Conservation (phyloP, 108 stramenopile genomes). For the Bacterosira constricta region DNA sequence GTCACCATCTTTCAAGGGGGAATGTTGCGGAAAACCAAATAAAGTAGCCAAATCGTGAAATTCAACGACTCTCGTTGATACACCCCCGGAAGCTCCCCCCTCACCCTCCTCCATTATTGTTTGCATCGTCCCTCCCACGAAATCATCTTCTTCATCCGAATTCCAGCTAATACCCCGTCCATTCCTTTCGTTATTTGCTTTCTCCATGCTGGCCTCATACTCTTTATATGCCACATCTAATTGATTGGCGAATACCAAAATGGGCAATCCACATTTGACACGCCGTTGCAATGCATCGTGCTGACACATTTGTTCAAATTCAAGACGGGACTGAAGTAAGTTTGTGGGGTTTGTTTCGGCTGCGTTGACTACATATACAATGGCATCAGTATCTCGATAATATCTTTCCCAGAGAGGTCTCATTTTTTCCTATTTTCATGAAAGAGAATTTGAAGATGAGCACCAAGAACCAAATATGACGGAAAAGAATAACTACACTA, state of each 20-base stretch:
- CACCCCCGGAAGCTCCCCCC: neutral
- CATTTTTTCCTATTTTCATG: slow-evolving; percentile 41
- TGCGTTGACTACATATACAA: slow-evolving; percentile 66
- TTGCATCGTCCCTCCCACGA: slow-evolving; percentile 24
- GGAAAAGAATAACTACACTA: neutral
- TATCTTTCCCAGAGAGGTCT: slow-evolving; percentile 83
- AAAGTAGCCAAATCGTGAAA: slow-evolving; percentile 32
- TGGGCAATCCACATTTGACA: slow-evolving; percentile 35
- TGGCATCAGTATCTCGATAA: slow-evolving; percentile 78
- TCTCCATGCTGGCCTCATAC: slow-evolving; percentile 23
- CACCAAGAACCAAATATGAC: neutral
- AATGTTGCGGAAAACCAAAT: slow-evolving; percentile 10
- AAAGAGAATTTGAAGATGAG: neutral
- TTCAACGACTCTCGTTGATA: slow-evolving; percentile 27
- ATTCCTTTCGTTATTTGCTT: neutral
- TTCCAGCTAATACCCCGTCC: slow-evolving; percentile 25
- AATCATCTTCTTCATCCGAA: slow-evolving; percentile 40
- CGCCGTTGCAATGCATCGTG: slow-evolving; percentile 18
- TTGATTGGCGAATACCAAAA: slow-evolving; percentile 46
- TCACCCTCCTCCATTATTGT: slow-evolving; percentile 12
- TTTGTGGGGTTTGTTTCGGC: slow-evolving; percentile 30
- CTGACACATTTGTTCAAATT: slow-evolving; percentile 29
- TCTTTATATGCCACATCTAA: slow-evolving; percentile 47
- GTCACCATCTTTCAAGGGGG: neutral
- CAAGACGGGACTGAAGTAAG: slow-evolving; percentile 26